phyloP scores from a whole-genome alignment of 2,329 filamentous ascomycete genomes.

The Fusarium sp. region DNA sequence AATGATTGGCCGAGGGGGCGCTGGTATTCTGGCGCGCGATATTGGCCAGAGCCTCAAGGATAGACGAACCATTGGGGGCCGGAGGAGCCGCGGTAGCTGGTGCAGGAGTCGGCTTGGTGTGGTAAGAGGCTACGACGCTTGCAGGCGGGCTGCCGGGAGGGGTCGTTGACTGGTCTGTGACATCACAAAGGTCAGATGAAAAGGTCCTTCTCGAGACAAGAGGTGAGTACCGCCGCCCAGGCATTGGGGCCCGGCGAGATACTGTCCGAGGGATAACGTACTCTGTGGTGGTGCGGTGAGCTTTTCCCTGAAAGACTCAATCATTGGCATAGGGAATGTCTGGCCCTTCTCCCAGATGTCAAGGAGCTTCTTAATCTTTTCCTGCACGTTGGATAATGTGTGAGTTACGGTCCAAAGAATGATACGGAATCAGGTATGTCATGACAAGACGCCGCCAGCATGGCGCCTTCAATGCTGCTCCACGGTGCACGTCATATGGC shows the following conservation, averaged over 20 bases:
- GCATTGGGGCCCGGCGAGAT: not conserved
- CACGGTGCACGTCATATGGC: constrained; percentile 31
- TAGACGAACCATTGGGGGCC: constrained; percentile 69
- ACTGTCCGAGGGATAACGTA: constrained; percentile 65
- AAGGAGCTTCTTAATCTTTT: constrained; percentile 93
- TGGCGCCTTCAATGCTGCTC: constrained; percentile 29
- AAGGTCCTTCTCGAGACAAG: constrained; percentile 9
- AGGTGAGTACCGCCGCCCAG: constrained; percentile 10
- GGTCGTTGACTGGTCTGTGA: constrained; percentile 79
- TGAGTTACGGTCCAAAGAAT: constrained; percentile 55
- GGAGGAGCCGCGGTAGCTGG: constrained; percentile 55
- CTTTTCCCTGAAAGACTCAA: constrained; percentile 87
- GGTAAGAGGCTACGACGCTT: constrained; percentile 59
- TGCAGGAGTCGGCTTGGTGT: constrained; percentile 42
- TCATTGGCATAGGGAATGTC: constrained; percentile 87
- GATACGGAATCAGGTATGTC: constrained; percentile 37
- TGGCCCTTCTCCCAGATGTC: constrained; percentile 98
- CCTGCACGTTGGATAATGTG: constrained; percentile 73
- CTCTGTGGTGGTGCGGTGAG: constrained; percentile 75
- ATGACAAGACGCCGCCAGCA: constrained; percentile 30
- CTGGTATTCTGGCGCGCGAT: constrained; percentile 82
- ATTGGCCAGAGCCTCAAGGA: constrained; percentile 84
- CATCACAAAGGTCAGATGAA: constrained; percentile 58
- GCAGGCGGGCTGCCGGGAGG: constrained; percentile 75
- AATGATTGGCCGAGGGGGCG: constrained; percentile 60